These are phyloP conservation scores for Datura wrightii DNA, from an alignment of 257 asterid genomes.

Conservation along the genomic window DNA sequence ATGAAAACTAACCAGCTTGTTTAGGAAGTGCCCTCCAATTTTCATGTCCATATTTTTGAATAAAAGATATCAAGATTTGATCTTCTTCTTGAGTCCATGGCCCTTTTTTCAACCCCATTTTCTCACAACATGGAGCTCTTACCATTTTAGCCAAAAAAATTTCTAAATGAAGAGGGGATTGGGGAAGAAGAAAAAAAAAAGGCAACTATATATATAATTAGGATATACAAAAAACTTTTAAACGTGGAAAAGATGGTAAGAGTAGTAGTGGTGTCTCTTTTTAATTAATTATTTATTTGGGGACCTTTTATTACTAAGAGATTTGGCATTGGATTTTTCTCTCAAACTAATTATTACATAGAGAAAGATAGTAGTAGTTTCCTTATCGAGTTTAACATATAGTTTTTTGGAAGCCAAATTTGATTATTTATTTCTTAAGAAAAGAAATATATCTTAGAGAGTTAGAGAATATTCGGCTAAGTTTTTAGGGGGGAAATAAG, in stretches of 20 bases:
- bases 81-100: constrained; percentile 55
- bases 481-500: not conserved
- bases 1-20: constrained; percentile 41
- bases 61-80: constrained; percentile 41
- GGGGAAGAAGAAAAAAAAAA: too few species aligned
- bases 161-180: too few species aligned
- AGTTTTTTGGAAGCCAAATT: not conserved
- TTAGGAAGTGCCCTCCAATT: constrained; percentile 55
- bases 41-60: constrained; percentile 46
- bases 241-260: constrained; percentile 29
- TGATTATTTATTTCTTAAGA: not conserved
- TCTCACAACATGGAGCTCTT: constrained; percentile 54
- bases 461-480: not conserved
- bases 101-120: constrained; percentile 52
- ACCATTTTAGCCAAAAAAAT: constrained; percentile 26
- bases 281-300: too few species aligned
- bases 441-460: too few species aligned
- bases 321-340: constrained; percentile 32
- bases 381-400: not conserved
- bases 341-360: constrained; percentile 20
- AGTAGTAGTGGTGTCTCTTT: not conserved
- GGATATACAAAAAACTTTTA: not conserved
- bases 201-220: not conserved
- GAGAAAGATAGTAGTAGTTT: not conserved
- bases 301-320: not conserved